These are phyloP conservation scores for Paracoccidioides brasiliensis DNA, from an alignment of 2,329 filamentous ascomycete species.

Conservation along the genomic window DNA sequence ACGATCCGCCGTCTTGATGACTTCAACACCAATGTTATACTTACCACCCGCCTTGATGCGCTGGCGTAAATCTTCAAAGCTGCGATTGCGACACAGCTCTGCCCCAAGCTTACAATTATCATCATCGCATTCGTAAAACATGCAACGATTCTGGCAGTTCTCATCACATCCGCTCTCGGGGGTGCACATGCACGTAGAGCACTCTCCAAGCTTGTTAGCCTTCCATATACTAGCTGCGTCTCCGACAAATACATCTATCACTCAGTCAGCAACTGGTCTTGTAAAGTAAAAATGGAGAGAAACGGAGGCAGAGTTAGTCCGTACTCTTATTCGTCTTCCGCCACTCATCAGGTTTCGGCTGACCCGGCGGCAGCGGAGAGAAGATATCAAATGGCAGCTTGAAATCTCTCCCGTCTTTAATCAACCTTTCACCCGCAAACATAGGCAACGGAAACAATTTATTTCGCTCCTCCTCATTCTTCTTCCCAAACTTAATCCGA, in stretches of 20 bases:
- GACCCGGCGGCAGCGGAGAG: conserved; percentile 68
- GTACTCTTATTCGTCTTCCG: conserved; percentile 81
- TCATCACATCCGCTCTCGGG: conserved; percentile 73
- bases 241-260: conserved; percentile 76
- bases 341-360: conserved; percentile 89
- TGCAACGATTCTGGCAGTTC: conserved; percentile 84
- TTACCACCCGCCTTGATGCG: conserved; percentile 67
- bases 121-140: conserved; percentile 93
- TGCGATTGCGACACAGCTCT: conserved; percentile 69
- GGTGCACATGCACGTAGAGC: conserved; percentile 66
- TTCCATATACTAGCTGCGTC: conserved; percentile 72
- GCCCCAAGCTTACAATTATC: conserved; percentile 72
- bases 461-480: conserved; percentile 14
- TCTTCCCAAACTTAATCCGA: conserved; percentile 19
- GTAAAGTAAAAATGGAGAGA: neutral
- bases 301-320: neutral
- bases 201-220: conserved; percentile 59
- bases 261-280: conserved; percentile 18
- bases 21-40: conserved; percentile 87
- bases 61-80: conserved; percentile 66
- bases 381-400: conserved; percentile 84
- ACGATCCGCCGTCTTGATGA: conserved; percentile 76
- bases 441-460: conserved; percentile 57
- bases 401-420: conserved; percentile 67
- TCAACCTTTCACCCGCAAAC: conserved; percentile 57